phyloP scores from a whole-genome alignment of 768 basidiomycete species.

The Lentinula aciculospora region DNA sequence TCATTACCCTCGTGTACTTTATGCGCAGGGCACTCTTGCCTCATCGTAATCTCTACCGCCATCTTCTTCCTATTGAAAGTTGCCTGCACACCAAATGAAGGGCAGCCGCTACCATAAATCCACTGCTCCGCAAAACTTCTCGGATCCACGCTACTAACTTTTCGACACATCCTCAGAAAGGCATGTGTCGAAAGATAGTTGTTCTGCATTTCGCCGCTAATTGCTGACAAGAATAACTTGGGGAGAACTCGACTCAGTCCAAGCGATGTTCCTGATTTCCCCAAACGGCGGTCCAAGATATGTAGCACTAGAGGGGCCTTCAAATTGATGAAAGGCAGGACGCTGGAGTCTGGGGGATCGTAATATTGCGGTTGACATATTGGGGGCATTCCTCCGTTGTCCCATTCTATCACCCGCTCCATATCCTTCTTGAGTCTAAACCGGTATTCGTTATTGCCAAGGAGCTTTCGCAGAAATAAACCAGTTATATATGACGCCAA shows the following conservation, averaged over 20 bases:
- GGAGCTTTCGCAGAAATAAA: constrained; percentile 76
- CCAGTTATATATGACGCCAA: constrained; percentile 87
- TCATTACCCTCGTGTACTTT: constrained; percentile 67
- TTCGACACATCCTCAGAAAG: constrained; percentile 88
- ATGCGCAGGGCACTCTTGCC: constrained; percentile 80
- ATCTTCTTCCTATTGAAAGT: constrained; percentile 97
- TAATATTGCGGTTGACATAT: constrained; percentile 85
- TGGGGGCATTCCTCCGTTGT: constrained; percentile 85
- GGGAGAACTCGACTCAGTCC: constrained; percentile 93
- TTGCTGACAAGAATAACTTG: constrained; percentile 89
- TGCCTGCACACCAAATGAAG: constrained; percentile 83
- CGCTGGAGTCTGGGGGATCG: constrained; percentile 78
- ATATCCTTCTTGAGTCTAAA: constrained; percentile 96
- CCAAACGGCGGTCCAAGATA: constrained; percentile 88
- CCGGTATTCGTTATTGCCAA: constrained; percentile 97
- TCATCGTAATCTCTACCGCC: constrained; percentile 94
- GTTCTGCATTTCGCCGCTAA: constrained; percentile 83
- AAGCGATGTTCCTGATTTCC: constrained; percentile 92
- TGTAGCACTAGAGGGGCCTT: constrained; percentile 96
- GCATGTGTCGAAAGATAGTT: constrained; percentile 85
- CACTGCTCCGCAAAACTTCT: constrained; percentile 96
- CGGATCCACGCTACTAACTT: constrained; percentile 88
- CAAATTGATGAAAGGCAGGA: constrained; percentile 85
- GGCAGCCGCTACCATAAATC: constrained; percentile 97
- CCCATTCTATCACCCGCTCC: constrained; percentile 83